Base-by-base conservation (phyloP, 1,284 basidiomycete genomes). In the Ustilago esculenta region DNA sequence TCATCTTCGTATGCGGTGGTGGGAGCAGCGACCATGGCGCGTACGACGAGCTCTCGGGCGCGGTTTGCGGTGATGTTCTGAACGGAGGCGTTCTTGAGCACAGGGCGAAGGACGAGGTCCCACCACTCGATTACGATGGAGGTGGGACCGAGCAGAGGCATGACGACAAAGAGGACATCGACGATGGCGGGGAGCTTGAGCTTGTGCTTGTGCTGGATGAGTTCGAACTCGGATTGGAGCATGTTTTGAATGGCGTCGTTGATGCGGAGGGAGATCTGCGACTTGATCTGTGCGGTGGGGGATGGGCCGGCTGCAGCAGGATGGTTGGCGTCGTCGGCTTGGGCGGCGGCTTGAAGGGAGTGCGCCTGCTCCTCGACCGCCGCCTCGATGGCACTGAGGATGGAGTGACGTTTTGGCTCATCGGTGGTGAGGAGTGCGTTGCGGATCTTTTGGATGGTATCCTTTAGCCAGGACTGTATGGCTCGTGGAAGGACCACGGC, bases 121-220 rank as follows among this genome's bases (percentile, higher is more conserved):
- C 75, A 80, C 80, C 80, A 81, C 39, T 75, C 63, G 50, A 68
- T 52, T 2, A 77, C 64, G 25, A 81, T 68, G 27, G 36, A 41
- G 5, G 34, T 34, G 14, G 74, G 46, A 12, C 64, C 69, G 12
- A 80, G 44, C 14, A 80, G 37, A 9, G 68, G 54, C 21, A 55
- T 63, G n/a, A 75, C 37, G 6, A 52, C 52, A 23, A 64, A 63
- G 35, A 81, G 60, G 40, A 72, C 50, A 21, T 68, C 73, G 54
- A 76, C 64, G 11, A 78, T 24, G 10, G 63, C 52, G 18, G 72
- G 53, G 15, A 56, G 54, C 48, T 65, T 70, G 15, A 56, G 54
- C 48, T 65, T 70, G 4, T 50, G 36, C 18, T 58, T 40, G 20
- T 65, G 66, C 11, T 55, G 46, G 17, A 67, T 48, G n/a, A n/a